Evolutionary conservation across 306 rosid species (phyloP), one percentile per base, ranked within the genome.

Genomic region (Quillaja saponaria): DNA sequence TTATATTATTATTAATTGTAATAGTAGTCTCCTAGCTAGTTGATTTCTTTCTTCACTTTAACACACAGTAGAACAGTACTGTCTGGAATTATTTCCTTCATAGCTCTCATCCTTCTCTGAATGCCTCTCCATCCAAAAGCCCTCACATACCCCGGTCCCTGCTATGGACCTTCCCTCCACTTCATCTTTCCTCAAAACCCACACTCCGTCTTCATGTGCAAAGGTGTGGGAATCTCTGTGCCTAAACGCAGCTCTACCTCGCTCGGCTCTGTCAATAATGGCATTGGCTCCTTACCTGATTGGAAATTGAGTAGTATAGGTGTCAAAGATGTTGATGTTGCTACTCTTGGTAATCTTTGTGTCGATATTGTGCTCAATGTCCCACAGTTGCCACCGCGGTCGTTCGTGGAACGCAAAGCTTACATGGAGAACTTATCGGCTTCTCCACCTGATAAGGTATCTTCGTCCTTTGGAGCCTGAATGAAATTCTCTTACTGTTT

Each of bases 321-420:
- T 31, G 55, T 66, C 13, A 92, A 89, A 72, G 72, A 80, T 65
- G 58, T 80, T 10, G 96, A 92, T 63, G 89, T 92, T 45, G 82
- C 91, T 16, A 92, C 96, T 6, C 70, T 92, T 4, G 96, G 95
- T 19, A 92, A 92, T 50, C 96, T 92, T 52, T 92, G 99, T 52
- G 85, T 92, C 2, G 99, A 92, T 44, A 81, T 92, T 56, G 99
- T 92, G 37, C 95, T 92, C 37, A 81, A 72, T 53, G 96, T 92
- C 38, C 99, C 96, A 0, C 55, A 82, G 0, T 63, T 92, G 49
- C 99, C 99, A 5, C 96, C 96, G 42, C 54, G 85, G 8, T 67
- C 83, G 0, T 52, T 60, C 7, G 61, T 66, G 6, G 81, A 76
- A 35, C 99, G 96, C 53, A 70, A 63, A 71, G 88, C 86, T 3